Conservation (phyloP, 2,329 filamentous ascomycete species). For the Curvularia sp. region DNA sequence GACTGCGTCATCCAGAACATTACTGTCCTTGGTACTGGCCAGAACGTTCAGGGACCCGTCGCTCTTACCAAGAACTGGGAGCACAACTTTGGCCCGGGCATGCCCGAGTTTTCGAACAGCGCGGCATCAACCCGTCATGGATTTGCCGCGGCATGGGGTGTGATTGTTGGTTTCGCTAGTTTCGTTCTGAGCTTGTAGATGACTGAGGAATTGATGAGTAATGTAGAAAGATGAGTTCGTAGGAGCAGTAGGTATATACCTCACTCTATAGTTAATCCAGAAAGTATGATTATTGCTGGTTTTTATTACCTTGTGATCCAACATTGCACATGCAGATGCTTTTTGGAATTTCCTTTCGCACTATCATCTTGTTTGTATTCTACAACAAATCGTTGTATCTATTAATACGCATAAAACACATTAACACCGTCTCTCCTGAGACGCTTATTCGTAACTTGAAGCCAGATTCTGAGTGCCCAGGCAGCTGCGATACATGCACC, state of each 20-base stretch:
- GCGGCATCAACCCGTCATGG: neutral
- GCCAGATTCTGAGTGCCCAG: conserved; percentile 24
- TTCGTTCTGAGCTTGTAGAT: conserved; percentile 7
- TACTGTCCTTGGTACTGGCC: conserved; percentile 47
- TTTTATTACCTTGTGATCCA: neutral
- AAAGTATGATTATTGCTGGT: neutral
- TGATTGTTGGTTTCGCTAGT: neutral
- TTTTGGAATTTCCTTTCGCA: no score
- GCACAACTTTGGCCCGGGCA: conserved; percentile 8
- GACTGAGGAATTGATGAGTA: neutral
- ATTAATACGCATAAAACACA: neutral
- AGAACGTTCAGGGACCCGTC: conserved; percentile 62
- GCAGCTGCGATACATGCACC: conserved; percentile 21
- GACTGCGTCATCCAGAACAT: conserved; percentile 36
- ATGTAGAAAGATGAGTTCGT: neutral
- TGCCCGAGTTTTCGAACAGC: conserved; percentile 1
- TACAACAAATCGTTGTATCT: no score
- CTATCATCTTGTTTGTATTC: no score
- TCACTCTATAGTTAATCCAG: neutral
- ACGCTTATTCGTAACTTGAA: conserved; percentile 20
- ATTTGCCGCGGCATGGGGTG: neutral
- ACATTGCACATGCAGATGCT: neutral
- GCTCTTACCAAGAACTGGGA: conserved; percentile 25
- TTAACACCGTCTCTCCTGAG: conserved; percentile 14
- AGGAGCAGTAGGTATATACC: neutral